phyloP scores from a whole-genome alignment of 1,284 basidiomycete species.

The Cutaneotrichosporon curvatum region DNA sequence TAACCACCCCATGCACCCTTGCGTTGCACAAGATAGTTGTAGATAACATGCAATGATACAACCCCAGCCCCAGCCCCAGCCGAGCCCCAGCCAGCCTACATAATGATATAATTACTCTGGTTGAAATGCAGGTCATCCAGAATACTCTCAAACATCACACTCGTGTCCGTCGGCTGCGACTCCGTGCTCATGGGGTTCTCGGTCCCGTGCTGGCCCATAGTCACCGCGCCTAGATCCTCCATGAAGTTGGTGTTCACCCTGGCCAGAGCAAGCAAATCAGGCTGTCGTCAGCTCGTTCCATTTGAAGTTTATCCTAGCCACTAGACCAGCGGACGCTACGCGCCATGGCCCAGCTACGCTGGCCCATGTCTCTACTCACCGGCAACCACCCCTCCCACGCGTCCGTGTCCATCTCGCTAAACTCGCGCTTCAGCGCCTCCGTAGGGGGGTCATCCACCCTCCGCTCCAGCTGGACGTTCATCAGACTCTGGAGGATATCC shows the following conservation, averaged over 20 bases:
- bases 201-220: background rate
- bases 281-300: background rate
- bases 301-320: background rate
- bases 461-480: conserved; percentile 16
- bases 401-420: conserved; percentile 8
- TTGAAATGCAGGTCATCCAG: conserved; percentile 19
- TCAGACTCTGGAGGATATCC: conserved; percentile 13
- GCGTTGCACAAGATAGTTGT: too few species aligned
- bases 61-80: too few species aligned
- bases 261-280: conserved; percentile 13
- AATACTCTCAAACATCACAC: conserved; percentile 11
- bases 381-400: conserved; percentile 18
- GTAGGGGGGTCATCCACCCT: conserved; percentile 5
- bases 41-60: too few species aligned
- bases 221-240: background rate
- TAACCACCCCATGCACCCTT: too few species aligned
- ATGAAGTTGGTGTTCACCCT: conserved; percentile 10
- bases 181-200: background rate
- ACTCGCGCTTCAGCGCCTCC: conserved; percentile 9
- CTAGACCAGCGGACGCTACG: background rate
- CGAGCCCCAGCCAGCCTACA: too few species aligned
- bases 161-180: background rate
- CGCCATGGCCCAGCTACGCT: too few species aligned
- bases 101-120: conserved; percentile 13
- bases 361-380: conserved; percentile 1